Percentiles rank a stretch among this genome's conserved stretches.
These are phyloP conservation scores for Punica granatum DNA, from an alignment of 345 rosid species.

Conservation along the genomic window DNA sequence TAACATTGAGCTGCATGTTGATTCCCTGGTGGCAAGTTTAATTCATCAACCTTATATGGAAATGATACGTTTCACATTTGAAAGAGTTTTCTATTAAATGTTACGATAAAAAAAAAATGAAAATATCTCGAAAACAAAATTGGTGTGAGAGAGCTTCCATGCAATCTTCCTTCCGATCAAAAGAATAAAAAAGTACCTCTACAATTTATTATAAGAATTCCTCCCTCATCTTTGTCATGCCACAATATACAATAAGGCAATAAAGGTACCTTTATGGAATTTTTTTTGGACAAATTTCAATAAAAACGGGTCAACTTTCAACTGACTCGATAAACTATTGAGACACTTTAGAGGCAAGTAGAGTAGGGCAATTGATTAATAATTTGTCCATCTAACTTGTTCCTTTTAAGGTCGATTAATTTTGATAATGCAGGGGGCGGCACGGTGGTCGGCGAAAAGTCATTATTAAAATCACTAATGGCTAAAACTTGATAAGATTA, in stretches of 20 bases:
- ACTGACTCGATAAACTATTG: neutral
- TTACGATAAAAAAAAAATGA: no score
- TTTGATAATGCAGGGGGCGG: slow-evolving; percentile 11
- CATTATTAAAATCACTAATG: neutral
- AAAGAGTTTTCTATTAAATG: no score
- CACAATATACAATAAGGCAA: neutral
- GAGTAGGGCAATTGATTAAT: neutral
- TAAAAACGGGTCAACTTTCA: neutral
- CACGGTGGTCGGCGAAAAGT: slow-evolving; percentile 10
- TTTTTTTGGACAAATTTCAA: neutral
- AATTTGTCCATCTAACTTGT: neutral
- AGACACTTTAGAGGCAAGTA: neutral
- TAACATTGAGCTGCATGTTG: no score
- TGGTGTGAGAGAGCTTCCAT: no score
- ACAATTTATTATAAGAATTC: no score
- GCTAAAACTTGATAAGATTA: neutral
- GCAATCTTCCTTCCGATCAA: no score
- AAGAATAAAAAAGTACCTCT: no score
- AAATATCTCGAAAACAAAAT: no score
- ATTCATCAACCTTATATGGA: no score
- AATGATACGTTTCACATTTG: no score
- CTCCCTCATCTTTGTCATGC: neutral
- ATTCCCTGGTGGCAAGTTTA: no score
- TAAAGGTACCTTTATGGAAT: no score
- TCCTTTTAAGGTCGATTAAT: neutral